phyloP scores from a whole-genome alignment of 2,329 filamentous ascomycete genomes.

The Aspergillus neotritici region DNA sequence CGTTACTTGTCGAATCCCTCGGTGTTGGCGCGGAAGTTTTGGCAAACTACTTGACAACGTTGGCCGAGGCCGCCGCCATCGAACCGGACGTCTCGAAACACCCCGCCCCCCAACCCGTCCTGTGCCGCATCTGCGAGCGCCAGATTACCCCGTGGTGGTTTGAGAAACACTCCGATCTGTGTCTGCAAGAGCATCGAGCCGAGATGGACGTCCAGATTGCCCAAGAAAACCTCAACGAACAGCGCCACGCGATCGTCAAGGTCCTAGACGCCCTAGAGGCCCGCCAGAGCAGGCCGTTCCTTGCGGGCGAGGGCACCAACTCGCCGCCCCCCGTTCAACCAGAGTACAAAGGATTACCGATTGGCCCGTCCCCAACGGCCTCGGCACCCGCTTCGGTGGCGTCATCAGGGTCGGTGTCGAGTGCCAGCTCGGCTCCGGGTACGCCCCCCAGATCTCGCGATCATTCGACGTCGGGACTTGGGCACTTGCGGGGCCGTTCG shows the following conservation, averaged over 20 bases:
- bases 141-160: conserved; percentile 99
- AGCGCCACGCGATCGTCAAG: conserved; percentile 89
- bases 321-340: conserved; percentile 54
- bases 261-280: conserved; percentile 89
- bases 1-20: conserved; percentile 82
- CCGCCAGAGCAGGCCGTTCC: conserved; percentile 39
- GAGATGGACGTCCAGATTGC: conserved; percentile 98
- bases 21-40: conserved; percentile 92
- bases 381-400: conserved; percentile 62
- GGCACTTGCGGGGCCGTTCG: conserved; percentile 75
- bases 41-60: conserved; percentile 82
- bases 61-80: conserved; percentile 76
- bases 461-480: conserved; percentile 59
- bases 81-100: conserved; percentile 68
- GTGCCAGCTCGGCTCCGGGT: conserved; percentile 64
- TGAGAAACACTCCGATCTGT: conserved; percentile 96
- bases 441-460: conserved; percentile 62
- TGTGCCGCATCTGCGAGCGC: conserved; percentile 95
- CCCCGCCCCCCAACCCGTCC: conserved; percentile 73
- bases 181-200: conserved; percentile 88
- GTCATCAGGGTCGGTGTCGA: conserved; percentile 66
- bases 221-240: conserved; percentile 85
- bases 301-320: conserved; percentile 37
- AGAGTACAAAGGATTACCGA: conserved; percentile 82
- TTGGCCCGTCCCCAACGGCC: conserved; percentile 65